Evolutionary conservation across 345 rosid species (phyloP).

Genomic region (Lumnitzera racemosa): DNA sequence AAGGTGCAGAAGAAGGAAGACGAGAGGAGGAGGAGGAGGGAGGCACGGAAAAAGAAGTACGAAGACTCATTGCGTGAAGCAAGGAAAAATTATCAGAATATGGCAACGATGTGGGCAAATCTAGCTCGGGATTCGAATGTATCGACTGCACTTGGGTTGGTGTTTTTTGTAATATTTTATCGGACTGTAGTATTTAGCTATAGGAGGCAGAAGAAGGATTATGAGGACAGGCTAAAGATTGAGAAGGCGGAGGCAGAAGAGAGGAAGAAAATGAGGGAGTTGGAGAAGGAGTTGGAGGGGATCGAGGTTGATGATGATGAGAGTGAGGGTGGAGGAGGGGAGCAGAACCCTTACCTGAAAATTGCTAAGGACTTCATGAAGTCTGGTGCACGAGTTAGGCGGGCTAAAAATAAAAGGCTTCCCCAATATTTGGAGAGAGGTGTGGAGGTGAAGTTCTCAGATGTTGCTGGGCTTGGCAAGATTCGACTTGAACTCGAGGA

Average conservation of each 20-base stretch:
- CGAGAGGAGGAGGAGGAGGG: slow-evolving; percentile 47
- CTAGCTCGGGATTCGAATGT: slow-evolving; percentile 65
- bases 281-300: slow-evolving; percentile 79
- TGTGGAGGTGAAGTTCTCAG: slow-evolving; percentile 79
- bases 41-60: slow-evolving; percentile 44
- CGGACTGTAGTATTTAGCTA: slow-evolving; percentile 73
- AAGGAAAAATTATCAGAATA: slow-evolving; percentile 33
- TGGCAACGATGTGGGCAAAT: slow-evolving; percentile 55
- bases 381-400: slow-evolving; percentile 87
- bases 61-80: slow-evolving; percentile 65
- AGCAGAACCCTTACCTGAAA: slow-evolving; percentile 67
- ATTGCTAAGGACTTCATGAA: slow-evolving; percentile 92
- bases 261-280: slow-evolving; percentile 74
- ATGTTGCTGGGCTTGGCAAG: slow-evolving; percentile 96
- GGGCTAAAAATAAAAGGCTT: slow-evolving; percentile 53
- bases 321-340: slow-evolving; percentile 47
- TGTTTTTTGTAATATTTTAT: slow-evolving; percentile 75
- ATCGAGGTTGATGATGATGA: slow-evolving; percentile 48
- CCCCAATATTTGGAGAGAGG: slow-evolving; percentile 88
- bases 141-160: slow-evolving; percentile 55
- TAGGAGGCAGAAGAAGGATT: slow-evolving; percentile 83
- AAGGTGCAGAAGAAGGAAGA: slow-evolving; percentile 55
- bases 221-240: slow-evolving; percentile 84
- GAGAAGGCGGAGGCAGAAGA: slow-evolving; percentile 94
- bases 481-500: slow-evolving; percentile 93